Percentiles rank a stretch among this genome's conserved stretches.
These are phyloP conservation scores for Penicillium paxilli DNA, from an alignment of 495 filamentous ascomycete species.

Conservation along the genomic window DNA sequence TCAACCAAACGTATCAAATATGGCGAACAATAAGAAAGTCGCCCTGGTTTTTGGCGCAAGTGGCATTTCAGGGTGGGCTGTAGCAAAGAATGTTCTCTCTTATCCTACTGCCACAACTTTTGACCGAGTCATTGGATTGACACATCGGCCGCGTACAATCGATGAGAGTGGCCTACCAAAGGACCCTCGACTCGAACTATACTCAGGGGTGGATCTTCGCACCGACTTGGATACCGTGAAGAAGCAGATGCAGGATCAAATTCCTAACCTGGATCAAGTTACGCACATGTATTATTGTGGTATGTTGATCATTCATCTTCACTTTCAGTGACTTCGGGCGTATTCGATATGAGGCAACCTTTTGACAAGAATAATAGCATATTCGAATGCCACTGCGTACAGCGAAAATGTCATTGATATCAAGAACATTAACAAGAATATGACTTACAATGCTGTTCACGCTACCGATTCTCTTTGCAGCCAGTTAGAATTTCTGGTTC, in stretches of 20 bases:
- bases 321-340: no score
- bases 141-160: constrained; percentile 17
- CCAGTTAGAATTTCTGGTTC: constrained; percentile 33
- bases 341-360: neutral
- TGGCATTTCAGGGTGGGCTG: constrained; percentile 33
- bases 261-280: constrained; percentile 26
- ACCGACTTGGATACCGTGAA: constrained; percentile 14
- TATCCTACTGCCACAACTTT: constrained; percentile 29
- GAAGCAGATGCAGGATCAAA: constrained; percentile 14
- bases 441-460: constrained; percentile 24
- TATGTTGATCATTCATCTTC: neutral
- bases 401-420: constrained; percentile 17
- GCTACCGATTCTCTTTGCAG: constrained; percentile 24
- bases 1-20: neutral
- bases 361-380: constrained; percentile 5
- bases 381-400: constrained; percentile 24
- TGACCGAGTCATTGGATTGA: constrained; percentile 26
- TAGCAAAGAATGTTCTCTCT: constrained; percentile 14
- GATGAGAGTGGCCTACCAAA: neutral
- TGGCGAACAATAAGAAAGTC: neutral
- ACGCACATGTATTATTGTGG: constrained; percentile 32
- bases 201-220: constrained; percentile 22
- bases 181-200: constrained; percentile 5
- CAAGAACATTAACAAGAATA: constrained; percentile 18
- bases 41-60: constrained; percentile 28